Conservation (phyloP, 2,329 filamentous ascomycete species). For the Pseudocercospora macadamiae region DNA sequence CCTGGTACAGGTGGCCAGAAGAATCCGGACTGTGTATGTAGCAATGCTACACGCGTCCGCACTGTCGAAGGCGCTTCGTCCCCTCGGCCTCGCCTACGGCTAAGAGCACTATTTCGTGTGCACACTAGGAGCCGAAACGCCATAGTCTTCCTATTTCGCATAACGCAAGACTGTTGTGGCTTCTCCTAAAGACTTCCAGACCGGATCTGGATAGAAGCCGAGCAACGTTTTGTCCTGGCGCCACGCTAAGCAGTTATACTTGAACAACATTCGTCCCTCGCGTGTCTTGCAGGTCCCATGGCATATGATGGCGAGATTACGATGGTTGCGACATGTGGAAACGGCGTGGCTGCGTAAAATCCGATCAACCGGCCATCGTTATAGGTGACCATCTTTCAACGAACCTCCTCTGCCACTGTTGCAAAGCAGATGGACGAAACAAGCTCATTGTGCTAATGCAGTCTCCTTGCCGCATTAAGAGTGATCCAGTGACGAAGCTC, state of each 20-base stretch:
- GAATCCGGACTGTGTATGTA: constrained; percentile 6
- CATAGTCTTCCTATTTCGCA: constrained; percentile 12
- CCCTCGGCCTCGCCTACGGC: constrained; percentile 11
- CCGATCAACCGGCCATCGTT: too few species aligned
- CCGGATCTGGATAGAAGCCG: not conserved
- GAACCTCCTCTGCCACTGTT: too few species aligned
- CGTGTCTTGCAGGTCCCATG: constrained; percentile 3
- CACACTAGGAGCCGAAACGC: constrained; percentile 11
- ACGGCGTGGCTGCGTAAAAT: not conserved
- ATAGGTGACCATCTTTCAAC: too few species aligned
- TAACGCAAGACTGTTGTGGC: constrained; percentile 17
- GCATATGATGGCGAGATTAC: not conserved
- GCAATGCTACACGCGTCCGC: constrained; percentile 1
- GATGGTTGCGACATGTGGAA: not conserved
- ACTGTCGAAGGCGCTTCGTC: constrained; percentile 5
- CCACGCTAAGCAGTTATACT: not conserved
- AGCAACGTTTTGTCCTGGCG: not conserved
- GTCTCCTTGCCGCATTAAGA: too few species aligned
- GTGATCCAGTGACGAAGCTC: too few species aligned
- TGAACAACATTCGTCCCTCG: not conserved
- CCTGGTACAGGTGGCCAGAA: not conserved
- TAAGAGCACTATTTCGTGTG: constrained; percentile 6
- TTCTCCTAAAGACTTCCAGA: constrained; percentile 1
- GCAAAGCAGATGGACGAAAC: too few species aligned
- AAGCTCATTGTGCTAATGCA: too few species aligned